Conservation (phyloP, 163 green algal genomes). For the Trebouxia gelatinosa region DNA sequence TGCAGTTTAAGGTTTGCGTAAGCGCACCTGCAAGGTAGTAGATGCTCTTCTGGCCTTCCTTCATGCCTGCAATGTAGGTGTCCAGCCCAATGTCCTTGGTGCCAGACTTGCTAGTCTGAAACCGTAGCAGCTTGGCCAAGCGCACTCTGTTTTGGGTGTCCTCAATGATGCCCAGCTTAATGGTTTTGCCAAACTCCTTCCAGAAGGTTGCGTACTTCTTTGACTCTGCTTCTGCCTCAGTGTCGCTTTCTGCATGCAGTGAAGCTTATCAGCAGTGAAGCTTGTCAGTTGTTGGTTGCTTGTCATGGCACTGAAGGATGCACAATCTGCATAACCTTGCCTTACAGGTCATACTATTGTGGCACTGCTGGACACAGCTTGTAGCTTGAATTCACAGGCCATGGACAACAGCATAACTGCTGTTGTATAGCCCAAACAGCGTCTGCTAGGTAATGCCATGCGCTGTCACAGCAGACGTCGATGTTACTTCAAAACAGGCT, state of each 20-base stretch:
- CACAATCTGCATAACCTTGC: too few species aligned
- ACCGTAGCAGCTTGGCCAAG: conserved; percentile 86
- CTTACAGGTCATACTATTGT: too few species aligned
- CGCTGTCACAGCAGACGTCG: too few species aligned
- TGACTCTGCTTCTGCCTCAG: conserved; percentile 36
- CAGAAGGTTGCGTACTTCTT: conserved; percentile 91
- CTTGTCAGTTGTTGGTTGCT: too few species aligned
- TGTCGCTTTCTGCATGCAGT: conserved; percentile 33
- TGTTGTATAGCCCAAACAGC: too few species aligned
- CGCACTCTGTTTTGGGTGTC: conserved; percentile 81
- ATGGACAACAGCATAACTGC: too few species aligned
- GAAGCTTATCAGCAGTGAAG: background rate
- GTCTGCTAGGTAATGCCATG: too few species aligned
- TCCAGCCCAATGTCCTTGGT: conserved; percentile 80
- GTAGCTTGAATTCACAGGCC: too few species aligned
- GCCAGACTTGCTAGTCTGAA: conserved; percentile 75
- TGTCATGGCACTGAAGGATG: too few species aligned
- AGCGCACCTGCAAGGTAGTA: conserved; percentile 87
- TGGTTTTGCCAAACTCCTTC: conserved; percentile 80
- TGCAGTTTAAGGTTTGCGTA: background rate
- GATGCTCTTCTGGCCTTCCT: conserved; percentile 91
- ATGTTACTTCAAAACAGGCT: too few species aligned
- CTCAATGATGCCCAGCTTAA: conserved; percentile 98
- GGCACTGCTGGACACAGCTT: too few species aligned
- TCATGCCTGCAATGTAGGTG: conserved; percentile 88